Evolutionary conservation across 257 asterid genomes (phyloP).

Genomic region (Plantago major): DNA sequence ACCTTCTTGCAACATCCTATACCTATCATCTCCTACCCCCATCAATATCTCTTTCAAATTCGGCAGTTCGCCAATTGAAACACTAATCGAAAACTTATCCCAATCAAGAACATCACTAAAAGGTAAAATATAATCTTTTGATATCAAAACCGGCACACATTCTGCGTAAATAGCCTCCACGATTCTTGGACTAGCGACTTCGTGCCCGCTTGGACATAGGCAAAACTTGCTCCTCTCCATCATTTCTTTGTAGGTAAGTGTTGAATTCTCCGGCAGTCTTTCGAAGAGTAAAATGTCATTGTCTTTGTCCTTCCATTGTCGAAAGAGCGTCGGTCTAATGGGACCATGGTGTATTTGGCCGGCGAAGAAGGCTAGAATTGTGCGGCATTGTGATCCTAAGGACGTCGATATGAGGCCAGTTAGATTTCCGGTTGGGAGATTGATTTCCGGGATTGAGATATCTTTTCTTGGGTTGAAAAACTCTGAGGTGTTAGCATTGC

Average conservation of each 20-base stretch:
- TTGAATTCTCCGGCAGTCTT: constrained; percentile 25
- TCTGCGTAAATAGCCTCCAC: constrained; percentile 57
- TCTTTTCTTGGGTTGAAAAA: constrained; percentile 70
- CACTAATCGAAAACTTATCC: constrained; percentile 44
- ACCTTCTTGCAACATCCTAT: constrained; percentile 28
- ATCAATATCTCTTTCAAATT: constrained; percentile 36
- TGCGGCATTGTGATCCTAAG: constrained; percentile 24
- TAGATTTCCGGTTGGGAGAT: constrained; percentile 32
- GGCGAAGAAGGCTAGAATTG: constrained; percentile 58
- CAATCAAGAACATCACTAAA: constrained; percentile 61
- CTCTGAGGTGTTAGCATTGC: constrained; percentile 75
- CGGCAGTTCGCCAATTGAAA: constrained; percentile 34
- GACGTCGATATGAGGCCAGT: constrained; percentile 8
- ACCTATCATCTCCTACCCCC: constrained; percentile 36
- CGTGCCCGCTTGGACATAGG: constrained; percentile 58
- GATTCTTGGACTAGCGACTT: constrained; percentile 65
- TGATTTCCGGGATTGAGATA: constrained; percentile 54
- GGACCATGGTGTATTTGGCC: constrained; percentile 58
- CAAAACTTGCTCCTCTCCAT: constrained; percentile 52
- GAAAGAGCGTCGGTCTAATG: constrained; percentile 40
- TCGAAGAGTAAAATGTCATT: constrained; percentile 28
- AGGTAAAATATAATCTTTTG: constrained; percentile 44
- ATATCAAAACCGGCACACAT: constrained; percentile 58
- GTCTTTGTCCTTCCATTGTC: constrained; percentile 44
- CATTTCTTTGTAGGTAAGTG: constrained; percentile 32